Evolutionary conservation across 2,329 filamentous ascomycete species (phyloP).

Genomic region (Monilinia aucupariae): DNA sequence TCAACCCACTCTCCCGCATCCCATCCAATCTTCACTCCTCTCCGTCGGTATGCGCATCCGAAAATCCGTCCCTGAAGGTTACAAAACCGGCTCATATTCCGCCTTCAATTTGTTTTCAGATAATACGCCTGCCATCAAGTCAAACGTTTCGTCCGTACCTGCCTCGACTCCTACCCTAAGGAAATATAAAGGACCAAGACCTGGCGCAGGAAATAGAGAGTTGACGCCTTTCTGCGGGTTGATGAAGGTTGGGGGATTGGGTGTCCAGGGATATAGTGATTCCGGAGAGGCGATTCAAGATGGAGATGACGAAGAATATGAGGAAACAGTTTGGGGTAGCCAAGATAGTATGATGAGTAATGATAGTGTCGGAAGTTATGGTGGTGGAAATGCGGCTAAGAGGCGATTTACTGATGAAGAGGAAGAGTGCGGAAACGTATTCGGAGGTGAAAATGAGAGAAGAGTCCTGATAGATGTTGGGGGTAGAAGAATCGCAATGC

Average conservation of each 20-base stretch:
- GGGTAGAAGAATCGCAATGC: constrained; percentile 26
- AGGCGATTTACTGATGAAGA: constrained; percentile 30
- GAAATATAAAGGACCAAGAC: constrained; percentile 24
- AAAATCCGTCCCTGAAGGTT: constrained; percentile 89
- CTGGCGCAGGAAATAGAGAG: constrained; percentile 44
- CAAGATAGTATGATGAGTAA: constrained; percentile 26
- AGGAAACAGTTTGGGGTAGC: constrained; percentile 30
- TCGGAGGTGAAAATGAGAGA: constrained; percentile 7
- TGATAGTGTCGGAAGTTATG: constrained; percentile 18
- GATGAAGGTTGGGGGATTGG: constrained; percentile 66
- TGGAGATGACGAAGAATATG: constrained; percentile 33
- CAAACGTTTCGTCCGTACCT: constrained; percentile 9
- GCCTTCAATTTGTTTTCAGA: constrained; percentile 51
- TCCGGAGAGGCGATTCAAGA: constrained; percentile 36
- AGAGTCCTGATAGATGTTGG: constrained; percentile 22
- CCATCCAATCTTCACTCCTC: constrained; percentile 75
- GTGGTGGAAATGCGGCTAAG: constrained; percentile 22
- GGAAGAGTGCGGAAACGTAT: constrained; percentile 20
- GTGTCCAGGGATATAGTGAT: constrained; percentile 41
- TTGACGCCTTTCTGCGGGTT: constrained; percentile 77
- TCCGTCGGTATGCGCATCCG: constrained; percentile 91
- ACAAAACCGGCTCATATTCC: constrained; percentile 64
- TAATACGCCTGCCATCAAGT: not conserved
- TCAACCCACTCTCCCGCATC: constrained; percentile 37
- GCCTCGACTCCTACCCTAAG: constrained; percentile 31